Conservation (phyloP, 306 rosid genomes). For the Prunus mongolica region DNA sequence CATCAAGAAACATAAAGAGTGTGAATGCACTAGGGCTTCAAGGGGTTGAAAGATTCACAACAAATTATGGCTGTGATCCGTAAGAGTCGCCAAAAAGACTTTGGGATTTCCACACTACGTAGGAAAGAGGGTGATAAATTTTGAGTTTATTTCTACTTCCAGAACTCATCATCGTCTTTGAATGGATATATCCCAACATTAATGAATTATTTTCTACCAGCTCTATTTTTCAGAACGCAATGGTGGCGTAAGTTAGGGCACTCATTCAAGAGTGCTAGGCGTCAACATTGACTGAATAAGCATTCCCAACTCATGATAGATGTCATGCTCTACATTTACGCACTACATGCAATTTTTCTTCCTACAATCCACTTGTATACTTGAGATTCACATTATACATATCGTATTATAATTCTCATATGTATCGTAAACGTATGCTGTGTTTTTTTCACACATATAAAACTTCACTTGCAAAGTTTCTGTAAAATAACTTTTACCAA, state of each 20-base stretch:
- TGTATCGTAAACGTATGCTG: no score
- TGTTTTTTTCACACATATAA: no score
- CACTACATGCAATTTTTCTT: no score
- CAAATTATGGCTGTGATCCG: not conserved
- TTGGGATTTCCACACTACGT: slow-evolving; percentile 19
- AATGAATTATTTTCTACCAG: no score
- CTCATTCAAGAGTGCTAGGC: not conserved
- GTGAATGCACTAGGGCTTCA: slow-evolving; percentile 16
- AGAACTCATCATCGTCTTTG: slow-evolving; percentile 37
- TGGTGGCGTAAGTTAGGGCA: not conserved
- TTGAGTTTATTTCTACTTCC: slow-evolving; percentile 20
- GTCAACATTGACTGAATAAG: not conserved
- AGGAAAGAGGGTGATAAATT: not conserved
- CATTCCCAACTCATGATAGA: no score
- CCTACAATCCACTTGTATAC: no score
- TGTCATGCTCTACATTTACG: no score
- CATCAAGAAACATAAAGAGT: slow-evolving; percentile 16
- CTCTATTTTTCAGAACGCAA: not conserved
- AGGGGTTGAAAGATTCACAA: slow-evolving; percentile 20
- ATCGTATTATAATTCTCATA: no score
- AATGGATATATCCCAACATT: not conserved
- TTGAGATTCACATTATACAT: no score
- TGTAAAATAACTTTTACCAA: no score
- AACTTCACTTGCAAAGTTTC: no score
- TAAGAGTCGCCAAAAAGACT: not conserved